phyloP scores from a whole-genome alignment of 2,329 filamentous ascomycete species.

The Zymoseptoria brevis region DNA sequence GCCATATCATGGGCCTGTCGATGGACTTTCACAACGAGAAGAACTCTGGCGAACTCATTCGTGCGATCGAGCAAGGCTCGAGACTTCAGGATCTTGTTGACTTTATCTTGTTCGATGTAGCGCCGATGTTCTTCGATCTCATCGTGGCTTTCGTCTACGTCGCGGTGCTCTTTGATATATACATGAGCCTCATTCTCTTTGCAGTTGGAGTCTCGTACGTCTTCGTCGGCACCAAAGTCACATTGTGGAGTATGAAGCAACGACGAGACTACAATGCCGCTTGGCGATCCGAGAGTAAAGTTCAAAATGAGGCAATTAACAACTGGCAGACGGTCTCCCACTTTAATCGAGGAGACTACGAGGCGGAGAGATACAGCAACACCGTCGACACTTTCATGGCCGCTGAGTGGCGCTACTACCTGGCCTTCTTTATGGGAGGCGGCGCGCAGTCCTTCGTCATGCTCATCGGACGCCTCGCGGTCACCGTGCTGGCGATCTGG shows the following conservation, averaged over 20 bases:
- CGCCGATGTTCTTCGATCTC: conserved; percentile 56
- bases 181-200: conserved; percentile 46
- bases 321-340: conserved; percentile 54
- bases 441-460: conserved; percentile 42
- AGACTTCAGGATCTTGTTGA: conserved; percentile 54
- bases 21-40: conserved; percentile 64
- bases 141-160: conserved; percentile 54
- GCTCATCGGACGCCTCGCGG: conserved; percentile 42
- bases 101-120: conserved; percentile 50
- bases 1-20: conserved; percentile 60
- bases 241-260: conserved; percentile 30
- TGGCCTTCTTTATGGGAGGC: conserved; percentile 27
- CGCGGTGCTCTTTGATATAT: conserved; percentile 55
- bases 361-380: conserved; percentile 43
- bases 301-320: conserved; percentile 51
- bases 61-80: conserved; percentile 56
- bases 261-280: conserved; percentile 25
- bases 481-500: conserved; percentile 46
- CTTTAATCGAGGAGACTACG: conserved; percentile 51
- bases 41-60: conserved; percentile 56
- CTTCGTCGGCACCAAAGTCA: conserved; percentile 42
- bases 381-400: conserved; percentile 33
- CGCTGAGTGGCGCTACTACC: conserved; percentile 22
- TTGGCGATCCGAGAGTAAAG: conserved; percentile 43
- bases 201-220: conserved; percentile 45